phyloP scores from a whole-genome alignment of 352 stramenopile species.

The Phytophthora idaei region DNA sequence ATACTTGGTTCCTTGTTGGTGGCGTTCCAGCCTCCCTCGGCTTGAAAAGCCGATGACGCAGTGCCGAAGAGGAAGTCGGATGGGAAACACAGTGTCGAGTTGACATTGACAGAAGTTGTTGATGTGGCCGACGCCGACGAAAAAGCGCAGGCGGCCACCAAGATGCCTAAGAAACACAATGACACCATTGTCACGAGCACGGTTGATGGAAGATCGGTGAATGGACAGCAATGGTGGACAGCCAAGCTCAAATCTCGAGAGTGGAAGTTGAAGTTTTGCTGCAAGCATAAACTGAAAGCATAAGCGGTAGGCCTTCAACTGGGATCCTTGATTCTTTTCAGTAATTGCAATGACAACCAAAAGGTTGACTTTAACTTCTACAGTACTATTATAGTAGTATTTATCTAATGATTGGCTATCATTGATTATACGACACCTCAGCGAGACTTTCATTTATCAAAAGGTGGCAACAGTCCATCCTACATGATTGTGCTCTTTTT shows the following conservation, averaged over 20 bases:
- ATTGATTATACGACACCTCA: no score
- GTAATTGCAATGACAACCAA: conserved; percentile 12
- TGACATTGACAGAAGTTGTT: conserved; percentile 5
- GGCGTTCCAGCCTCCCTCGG: conserved; percentile 90
- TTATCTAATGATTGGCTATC: no score
- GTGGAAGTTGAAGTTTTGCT: conserved; percentile 22
- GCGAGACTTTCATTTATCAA: no score
- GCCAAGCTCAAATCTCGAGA: conserved; percentile 5
- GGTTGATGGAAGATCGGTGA: conserved; percentile 11
- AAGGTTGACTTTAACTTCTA: background rate
- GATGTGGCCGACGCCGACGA: background rate
- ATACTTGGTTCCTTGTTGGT: conserved; percentile 84
- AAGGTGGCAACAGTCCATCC: no score
- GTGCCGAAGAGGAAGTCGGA: conserved; percentile 86
- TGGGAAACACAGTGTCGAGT: conserved; percentile 52
- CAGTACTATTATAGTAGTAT: no score
- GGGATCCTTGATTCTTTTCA: conserved; percentile 13
- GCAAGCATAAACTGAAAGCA: conserved; percentile 15
- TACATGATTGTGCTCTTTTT: no score
- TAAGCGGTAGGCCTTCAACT: conserved; percentile 16
- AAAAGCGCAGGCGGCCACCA: background rate
- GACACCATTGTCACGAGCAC: conserved; percentile 9
- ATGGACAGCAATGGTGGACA: conserved; percentile 3
- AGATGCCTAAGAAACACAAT: conserved; percentile 1
- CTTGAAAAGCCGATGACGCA: conserved; percentile 93